Base-by-base conservation (phyloP, 2,329 filamentous ascomycete genomes). In the Penicillium brasilianum region DNA sequence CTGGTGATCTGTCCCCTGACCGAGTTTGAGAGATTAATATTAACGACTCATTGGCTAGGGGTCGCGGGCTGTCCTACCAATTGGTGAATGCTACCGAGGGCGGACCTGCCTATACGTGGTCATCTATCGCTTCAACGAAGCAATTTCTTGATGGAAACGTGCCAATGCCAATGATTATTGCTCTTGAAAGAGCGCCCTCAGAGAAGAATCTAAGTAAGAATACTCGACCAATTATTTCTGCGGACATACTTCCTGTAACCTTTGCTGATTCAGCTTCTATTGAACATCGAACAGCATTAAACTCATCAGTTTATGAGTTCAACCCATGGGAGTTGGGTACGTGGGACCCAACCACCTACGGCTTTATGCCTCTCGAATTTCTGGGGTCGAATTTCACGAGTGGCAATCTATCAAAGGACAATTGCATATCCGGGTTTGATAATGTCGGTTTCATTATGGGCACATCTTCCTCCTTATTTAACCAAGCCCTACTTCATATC, bases 361-460 rank as follows among this genome's bases (percentile, higher is more conserved):
- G 85, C 4, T 93, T 92, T 68, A 88, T 85, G 0, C 90, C 90
- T 0, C 77, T 89, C 1, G 78, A 86, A 60, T 93, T 89, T 65
- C 75, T 92, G 2, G 91, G 91, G 1, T 90, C 90, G 3, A 88
- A 88, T 68, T 92, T 93, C 73, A 83, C 80, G 32, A 81, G 77
- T 3, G 91, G 91, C n/a, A 71, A 73, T 4, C 75, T 93, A 10
- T 78, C 84, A 9, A 72, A 81, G 57, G 82, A 85, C 49, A 73
- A 78, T n/a, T 96, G 93, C 71, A 83, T 94, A 13, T 81, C 84
- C 3, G 92, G 93, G 1, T 92, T 92, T 65, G 93, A 96, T 77
- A 92, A 93, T 69, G 85, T 85, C 25, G 91, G 91, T 4, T 96
- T 85, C 70, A 82, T 96, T 28, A 92, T 95, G 87, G 92, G 92